These are phyloP conservation scores for Russula griseocarnosa DNA, from an alignment of 768 basidiomycete genomes.

Conservation along the genomic window DNA sequence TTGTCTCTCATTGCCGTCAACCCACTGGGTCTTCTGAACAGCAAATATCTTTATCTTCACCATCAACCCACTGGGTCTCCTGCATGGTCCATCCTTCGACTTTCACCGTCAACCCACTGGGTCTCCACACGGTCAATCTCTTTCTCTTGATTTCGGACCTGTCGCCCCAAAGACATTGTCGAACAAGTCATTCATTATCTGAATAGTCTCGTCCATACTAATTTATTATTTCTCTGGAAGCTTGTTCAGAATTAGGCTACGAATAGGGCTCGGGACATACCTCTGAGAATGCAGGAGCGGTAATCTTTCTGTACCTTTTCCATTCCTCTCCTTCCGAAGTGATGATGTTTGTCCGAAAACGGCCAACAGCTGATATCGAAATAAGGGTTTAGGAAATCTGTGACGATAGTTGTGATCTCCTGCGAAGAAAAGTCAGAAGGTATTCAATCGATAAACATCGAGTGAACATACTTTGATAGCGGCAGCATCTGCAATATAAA, in stretches of 20 bases:
- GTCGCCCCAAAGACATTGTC: conserved; percentile 47
- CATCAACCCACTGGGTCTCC: too few species aligned
- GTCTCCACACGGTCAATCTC: too few species aligned
- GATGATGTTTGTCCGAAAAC: conserved; percentile 62
- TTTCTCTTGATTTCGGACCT: conserved; percentile 40
- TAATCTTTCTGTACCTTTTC: conserved; percentile 60
- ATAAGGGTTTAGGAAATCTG: conserved; percentile 55
- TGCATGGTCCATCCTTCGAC: too few species aligned
- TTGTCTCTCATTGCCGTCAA: too few species aligned
- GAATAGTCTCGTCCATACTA: conserved; percentile 40
- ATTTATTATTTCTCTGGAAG: conserved; percentile 36
- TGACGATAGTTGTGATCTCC: conserved; percentile 49
- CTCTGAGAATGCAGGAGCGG: conserved; percentile 61
- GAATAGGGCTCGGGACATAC: conserved; percentile 32
- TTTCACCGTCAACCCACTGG: too few species aligned
- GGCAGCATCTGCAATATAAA: conserved; percentile 21
- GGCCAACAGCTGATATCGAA: conserved; percentile 37
- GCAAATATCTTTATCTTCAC: too few species aligned
- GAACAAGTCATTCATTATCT: conserved; percentile 35
- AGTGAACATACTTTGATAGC: conserved; percentile 20
- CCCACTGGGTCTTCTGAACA: too few species aligned
- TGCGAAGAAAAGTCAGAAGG: conserved; percentile 27
- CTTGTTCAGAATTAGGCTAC: not conserved
- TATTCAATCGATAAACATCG: not conserved
- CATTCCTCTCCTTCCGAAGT: conserved; percentile 60